phyloP scores from a whole-genome alignment of 2,329 filamentous ascomycete genomes.

The Fusarium sublunatum region DNA sequence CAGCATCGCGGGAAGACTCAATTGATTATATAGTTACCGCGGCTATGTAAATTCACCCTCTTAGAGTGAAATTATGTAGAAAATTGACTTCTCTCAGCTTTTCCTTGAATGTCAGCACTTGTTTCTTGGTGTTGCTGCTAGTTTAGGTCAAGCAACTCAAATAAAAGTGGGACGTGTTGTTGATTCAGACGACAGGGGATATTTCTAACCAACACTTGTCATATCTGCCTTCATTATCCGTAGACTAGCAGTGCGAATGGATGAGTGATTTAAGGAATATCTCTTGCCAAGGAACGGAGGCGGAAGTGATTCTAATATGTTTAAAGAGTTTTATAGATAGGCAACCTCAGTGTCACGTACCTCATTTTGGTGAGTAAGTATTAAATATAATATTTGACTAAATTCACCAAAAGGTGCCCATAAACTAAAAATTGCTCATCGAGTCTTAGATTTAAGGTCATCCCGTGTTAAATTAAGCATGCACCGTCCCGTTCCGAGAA shows the following conservation, averaged over 20 bases:
- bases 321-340: neutral
- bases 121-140: constrained; percentile 30
- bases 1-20: neutral
- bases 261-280: neutral
- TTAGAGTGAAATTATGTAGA: neutral
- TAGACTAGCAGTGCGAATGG: no score
- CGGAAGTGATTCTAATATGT: neutral
- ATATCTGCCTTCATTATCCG: neutral
- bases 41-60: neutral
- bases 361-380: neutral
- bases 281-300: neutral
- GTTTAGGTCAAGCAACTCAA: constrained; percentile 4
- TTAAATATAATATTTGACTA: neutral
- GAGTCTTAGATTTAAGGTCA: neutral
- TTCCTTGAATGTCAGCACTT: constrained; percentile 19
- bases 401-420: neutral
- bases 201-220: neutral
- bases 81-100: constrained; percentile 1
- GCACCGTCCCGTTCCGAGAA: constrained; percentile 4
- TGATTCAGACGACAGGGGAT: constrained; percentile 13
- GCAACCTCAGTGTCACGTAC: no score
- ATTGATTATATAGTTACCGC: neutral
- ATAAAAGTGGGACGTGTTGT: constrained; percentile 25
- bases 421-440: neutral
- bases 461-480: constrained; percentile 5